These are phyloP conservation scores for Chlorella ohadii DNA, from an alignment of 139 green algal genomes.

Conservation along the genomic window DNA sequence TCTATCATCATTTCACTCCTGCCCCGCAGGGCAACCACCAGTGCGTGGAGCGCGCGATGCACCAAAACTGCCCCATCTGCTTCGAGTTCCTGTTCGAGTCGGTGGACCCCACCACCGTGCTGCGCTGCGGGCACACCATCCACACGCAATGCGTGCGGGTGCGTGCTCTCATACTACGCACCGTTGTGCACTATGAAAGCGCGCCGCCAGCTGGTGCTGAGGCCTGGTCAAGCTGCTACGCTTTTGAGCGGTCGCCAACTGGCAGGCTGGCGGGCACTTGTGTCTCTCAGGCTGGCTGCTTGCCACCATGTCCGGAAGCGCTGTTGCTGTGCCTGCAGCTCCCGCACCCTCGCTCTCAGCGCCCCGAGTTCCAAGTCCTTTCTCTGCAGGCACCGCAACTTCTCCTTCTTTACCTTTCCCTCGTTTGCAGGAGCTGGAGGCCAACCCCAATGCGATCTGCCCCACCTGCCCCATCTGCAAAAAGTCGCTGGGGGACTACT, in stretches of 20 bases:
- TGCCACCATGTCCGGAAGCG: too few species aligned
- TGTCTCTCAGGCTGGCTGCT: too few species aligned
- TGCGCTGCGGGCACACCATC: conserved; percentile 94
- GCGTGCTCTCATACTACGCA: background rate
- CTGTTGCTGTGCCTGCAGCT: too few species aligned
- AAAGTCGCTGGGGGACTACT: conserved; percentile 65
- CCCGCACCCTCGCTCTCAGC: too few species aligned
- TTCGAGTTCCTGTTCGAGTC: conserved; percentile 96
- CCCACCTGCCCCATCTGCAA: conserved; percentile 82
- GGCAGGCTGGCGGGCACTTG: too few species aligned
- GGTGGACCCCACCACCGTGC: conserved; percentile 82
- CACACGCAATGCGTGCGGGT: conserved; percentile 80
- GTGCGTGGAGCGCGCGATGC: conserved; percentile 93
- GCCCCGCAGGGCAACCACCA: conserved; percentile 80
- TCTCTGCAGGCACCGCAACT: background rate
- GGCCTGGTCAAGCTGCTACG: too few species aligned
- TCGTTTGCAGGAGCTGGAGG: conserved; percentile 47
- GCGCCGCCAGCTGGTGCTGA: too few species aligned
- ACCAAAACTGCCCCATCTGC: conserved; percentile 89
- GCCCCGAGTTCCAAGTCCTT: too few species aligned
- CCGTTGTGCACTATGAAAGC: too few species aligned
- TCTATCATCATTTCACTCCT: too few species aligned
- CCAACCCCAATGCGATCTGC: conserved; percentile 58
- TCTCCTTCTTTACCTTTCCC: background rate
- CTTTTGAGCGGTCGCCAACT: too few species aligned